phyloP scores from a whole-genome alignment of 768 basidiomycete genomes.

The Trametes cinnabarina region DNA sequence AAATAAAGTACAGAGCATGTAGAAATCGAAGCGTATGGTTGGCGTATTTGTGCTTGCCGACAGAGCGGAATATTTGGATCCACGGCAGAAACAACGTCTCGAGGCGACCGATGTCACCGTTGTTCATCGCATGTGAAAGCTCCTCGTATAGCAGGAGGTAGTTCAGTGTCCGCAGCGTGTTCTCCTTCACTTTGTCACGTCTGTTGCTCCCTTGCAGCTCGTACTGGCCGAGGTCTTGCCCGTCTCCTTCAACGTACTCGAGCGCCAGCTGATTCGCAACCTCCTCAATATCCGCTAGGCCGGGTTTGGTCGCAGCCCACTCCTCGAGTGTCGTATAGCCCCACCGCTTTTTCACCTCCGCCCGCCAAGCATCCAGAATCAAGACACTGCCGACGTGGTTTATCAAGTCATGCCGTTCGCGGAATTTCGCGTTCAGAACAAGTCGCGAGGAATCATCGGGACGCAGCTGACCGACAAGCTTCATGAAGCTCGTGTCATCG shows the following conservation, averaged over 20 bases:
- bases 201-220: background rate
- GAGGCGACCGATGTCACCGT: conserved; percentile 34
- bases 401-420: conserved; percentile 31
- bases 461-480: conserved; percentile 18
- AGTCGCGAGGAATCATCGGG: conserved; percentile 29
- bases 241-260: conserved; percentile 20
- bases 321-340: conserved; percentile 24
- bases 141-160: conserved; percentile 43
- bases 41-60: conserved; percentile 33
- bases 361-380: conserved; percentile 29
- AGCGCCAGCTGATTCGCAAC: conserved; percentile 15
- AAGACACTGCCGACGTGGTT: conserved; percentile 19
- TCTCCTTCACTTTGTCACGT: conserved; percentile 36
- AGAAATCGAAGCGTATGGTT: conserved; percentile 26
- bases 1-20: conserved; percentile 22
- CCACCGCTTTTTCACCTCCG: conserved; percentile 17
- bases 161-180: conserved; percentile 31
- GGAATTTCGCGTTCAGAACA: conserved; percentile 27
- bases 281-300: conserved; percentile 22
- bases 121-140: conserved; percentile 31
- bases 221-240: conserved; percentile 6
- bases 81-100: conserved; percentile 29
- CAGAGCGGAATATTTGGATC: conserved; percentile 30
- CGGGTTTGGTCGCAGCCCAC: conserved; percentile 33
- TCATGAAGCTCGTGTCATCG: conserved; percentile 17